These are phyloP conservation scores for Pleodorina starrii DNA, from an alignment of 139 green algal species.

Conservation along the genomic window DNA sequence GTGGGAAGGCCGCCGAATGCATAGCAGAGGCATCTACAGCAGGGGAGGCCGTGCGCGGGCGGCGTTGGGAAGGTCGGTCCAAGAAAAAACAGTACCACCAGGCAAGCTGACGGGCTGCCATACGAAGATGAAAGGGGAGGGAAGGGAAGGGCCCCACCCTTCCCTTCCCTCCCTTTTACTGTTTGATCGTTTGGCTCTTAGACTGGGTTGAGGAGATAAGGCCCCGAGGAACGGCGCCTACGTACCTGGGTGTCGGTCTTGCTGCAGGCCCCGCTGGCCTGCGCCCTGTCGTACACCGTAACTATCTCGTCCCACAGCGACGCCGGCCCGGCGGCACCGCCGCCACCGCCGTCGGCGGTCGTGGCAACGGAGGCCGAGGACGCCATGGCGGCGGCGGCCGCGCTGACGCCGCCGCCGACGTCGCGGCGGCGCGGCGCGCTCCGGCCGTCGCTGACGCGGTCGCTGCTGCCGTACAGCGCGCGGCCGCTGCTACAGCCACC, in stretches of 20 bases:
- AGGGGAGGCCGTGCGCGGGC: too few relatives aligned
- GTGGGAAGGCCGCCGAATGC: too few relatives aligned
- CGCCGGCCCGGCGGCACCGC: neutral
- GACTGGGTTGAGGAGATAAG: too few relatives aligned
- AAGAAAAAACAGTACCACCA: too few relatives aligned
- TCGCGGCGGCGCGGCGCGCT: neutral
- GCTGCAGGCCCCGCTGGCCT: conserved; percentile 7
- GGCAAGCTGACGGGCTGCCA: too few relatives aligned
- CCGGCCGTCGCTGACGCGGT: neutral
- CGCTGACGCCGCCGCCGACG: neutral
- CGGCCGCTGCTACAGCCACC: neutral
- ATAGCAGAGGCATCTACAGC: too few relatives aligned
- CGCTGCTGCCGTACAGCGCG: neutral
- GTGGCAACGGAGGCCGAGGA: neutral
- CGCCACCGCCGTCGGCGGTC: neutral
- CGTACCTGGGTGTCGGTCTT: conserved; percentile 47
- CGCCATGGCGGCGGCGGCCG: neutral
- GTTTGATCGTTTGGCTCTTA: too few relatives aligned
- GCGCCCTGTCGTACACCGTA: conserved; percentile 12
- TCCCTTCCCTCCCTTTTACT: too few relatives aligned
- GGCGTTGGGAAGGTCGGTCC: too few relatives aligned
- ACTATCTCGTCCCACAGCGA: conserved; percentile 29
- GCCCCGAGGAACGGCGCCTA: too few relatives aligned
- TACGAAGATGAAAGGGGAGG: too few relatives aligned
- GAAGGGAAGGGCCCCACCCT: too few relatives aligned